phyloP scores from a whole-genome alignment of 805 yeast genomes.

The Allodekkera sacchari region DNA sequence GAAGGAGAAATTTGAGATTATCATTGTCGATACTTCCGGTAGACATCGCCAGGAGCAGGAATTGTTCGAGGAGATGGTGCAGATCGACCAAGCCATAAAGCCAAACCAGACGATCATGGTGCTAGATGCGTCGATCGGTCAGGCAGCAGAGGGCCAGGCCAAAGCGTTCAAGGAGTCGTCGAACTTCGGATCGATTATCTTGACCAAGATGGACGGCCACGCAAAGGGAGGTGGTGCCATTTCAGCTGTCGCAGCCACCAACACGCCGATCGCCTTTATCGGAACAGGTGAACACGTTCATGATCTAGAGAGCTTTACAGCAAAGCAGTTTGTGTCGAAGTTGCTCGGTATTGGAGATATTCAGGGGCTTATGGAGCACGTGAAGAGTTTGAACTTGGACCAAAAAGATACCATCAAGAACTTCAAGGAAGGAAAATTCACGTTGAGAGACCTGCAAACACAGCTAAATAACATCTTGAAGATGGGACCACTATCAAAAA shows the following conservation, averaged over 20 bases:
- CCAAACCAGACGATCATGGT: slow-evolving; percentile 99
- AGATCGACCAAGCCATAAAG: slow-evolving; percentile 75
- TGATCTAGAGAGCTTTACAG: slow-evolving; percentile 87
- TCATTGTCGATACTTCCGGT: slow-evolving; percentile 96
- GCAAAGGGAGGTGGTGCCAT: slow-evolving; percentile 99
- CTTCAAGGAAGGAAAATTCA: slow-evolving; percentile 90
- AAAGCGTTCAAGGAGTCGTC: slow-evolving; percentile 89
- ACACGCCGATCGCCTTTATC: slow-evolving; percentile 89
- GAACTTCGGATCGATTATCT: slow-evolving; percentile 88
- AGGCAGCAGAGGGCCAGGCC: slow-evolving; percentile 94
- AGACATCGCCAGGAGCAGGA: slow-evolving; percentile 94
- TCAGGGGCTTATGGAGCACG: slow-evolving; percentile 90
- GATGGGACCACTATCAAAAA: slow-evolving; percentile 93
- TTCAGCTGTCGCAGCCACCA: slow-evolving; percentile 95
- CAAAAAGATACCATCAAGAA: slow-evolving; percentile 88
- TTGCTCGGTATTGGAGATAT: slow-evolving; percentile 92
- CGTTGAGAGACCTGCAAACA: slow-evolving; percentile 82
- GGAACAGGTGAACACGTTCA: slow-evolving; percentile 98
- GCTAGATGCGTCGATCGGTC: slow-evolving; percentile 94
- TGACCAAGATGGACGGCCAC: slow-evolving; percentile 97
- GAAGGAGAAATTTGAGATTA: slow-evolving; percentile 84
- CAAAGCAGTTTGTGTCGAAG: slow-evolving; percentile 83
- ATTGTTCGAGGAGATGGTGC: slow-evolving; percentile 89
- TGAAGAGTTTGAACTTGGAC: slow-evolving; percentile 76
- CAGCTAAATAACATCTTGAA: slow-evolving; percentile 93